Evolutionary conservation across 306 rosid genomes (phyloP), one percentile per base, ranked within the genome.

Genomic region (Styphnolobium japonicum): DNA sequence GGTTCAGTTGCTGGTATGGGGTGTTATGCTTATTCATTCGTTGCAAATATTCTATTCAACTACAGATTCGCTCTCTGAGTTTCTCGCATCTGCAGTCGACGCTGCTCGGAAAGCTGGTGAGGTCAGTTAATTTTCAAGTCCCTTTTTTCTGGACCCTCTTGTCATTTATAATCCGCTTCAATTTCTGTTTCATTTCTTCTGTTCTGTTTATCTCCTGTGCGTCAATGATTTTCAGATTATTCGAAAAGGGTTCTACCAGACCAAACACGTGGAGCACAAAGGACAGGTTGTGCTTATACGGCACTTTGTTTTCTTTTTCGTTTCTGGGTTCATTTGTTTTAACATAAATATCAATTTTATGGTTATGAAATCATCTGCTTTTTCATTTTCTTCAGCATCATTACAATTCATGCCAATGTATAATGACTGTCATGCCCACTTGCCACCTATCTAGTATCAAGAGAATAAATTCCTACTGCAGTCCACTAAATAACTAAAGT

Each of bases 101-200:
- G 97, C 97, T 2, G 98, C 98, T 37, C 84, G 83, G 81, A 89
- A 62, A 85, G 98, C 98, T 61, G 98, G 98, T 18, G 92, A 93
- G 85, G 99, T 95, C 9, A 29, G 75, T 76, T 75, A 70, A 12
- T 51, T 46, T 42, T 15, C 65, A 15, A 29, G 36, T 4, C 36
- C 6, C 3, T 56, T 63, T 48, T n/a, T n/a, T n/a, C n/a, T n/a
- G n/a, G n/a, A n/a, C n/a, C n/a, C n/a, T n/a, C n/a, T n/a, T n/a
- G n/a, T n/a, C n/a, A n/a, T 71, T 16, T 21, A 76, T 8, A 9
- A 22, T 56, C 16, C 34, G 2, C 48, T 22, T 25, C 48, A 18
- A 56, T 84, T 33, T 29, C 63, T 1, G 33, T 39, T 16, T 11
- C 6, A 1, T 46, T 46, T 36, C 18, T 27, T 64, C 27, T 22